phyloP scores from a whole-genome alignment of 2,329 filamentous ascomycete species.

The Penicillium sumatraense region DNA sequence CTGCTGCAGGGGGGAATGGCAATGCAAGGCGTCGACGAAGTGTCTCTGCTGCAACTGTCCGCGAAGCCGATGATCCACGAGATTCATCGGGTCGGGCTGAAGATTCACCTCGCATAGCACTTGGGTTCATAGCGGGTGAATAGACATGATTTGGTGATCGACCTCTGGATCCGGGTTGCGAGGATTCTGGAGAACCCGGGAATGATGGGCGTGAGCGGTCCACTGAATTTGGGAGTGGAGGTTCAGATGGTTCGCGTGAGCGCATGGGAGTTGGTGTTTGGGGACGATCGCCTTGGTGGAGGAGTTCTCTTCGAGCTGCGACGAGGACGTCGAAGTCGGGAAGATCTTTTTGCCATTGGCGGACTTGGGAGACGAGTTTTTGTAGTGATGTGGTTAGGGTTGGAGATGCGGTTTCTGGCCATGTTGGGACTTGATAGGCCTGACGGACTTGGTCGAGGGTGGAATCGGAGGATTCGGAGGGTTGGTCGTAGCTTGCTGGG shows the following conservation, averaged over 20 bases:
- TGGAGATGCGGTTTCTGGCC: constrained; percentile 52
- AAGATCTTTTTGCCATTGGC: constrained; percentile 65
- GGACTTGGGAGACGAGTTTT: constrained; percentile 65
- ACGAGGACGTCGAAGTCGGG: constrained; percentile 75
- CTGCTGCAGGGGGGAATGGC: constrained; percentile 30
- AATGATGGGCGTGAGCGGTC: constrained; percentile 24
- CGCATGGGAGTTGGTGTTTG: constrained; percentile 13
- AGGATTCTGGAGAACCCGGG: constrained; percentile 24
- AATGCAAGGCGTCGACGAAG: constrained; percentile 41
- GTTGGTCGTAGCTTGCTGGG: constrained; percentile 61
- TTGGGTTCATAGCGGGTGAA: constrained; percentile 13
- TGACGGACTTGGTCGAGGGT: constrained; percentile 31
- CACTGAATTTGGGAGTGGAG: constrained; percentile 20
- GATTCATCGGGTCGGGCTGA: constrained; percentile 27
- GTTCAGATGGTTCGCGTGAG: constrained; percentile 28
- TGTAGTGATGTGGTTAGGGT: constrained; percentile 62
- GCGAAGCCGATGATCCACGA: constrained; percentile 31
- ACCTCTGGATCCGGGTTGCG: constrained; percentile 18
- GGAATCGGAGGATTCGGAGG: constrained; percentile 35
- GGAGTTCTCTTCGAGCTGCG: constrained; percentile 57
- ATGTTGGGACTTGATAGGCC: constrained; percentile 50
- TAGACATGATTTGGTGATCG: constrained; percentile 19
- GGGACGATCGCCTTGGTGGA: constrained; percentile 39
- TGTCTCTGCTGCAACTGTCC: constrained; percentile 32
- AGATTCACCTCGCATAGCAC: constrained; percentile 30